Evolutionary conservation across 495 filamentous ascomycete species (phyloP), one percentile per base, ranked within the genome.

Genomic region (Terfezia claveryi): DNA sequence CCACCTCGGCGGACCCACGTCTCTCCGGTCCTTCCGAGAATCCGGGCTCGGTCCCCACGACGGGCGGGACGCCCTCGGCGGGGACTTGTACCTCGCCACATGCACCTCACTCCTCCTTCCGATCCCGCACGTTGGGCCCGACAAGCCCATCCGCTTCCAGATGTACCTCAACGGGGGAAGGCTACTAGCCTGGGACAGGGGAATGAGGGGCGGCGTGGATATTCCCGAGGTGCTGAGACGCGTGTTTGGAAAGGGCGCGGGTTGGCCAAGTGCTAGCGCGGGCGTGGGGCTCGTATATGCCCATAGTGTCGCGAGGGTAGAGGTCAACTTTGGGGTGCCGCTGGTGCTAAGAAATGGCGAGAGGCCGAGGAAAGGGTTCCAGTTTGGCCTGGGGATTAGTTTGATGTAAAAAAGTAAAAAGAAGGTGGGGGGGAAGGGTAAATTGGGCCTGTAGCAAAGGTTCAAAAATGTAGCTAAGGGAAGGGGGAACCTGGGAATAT

Each of bases 221-320:
- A 73, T 77, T 52, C 75, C 71, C 23, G 41, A 20, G 17, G 17
- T 14, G 41, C 3, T 46, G 4, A 71, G 69, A 55, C 69, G 73
- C 53, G 59, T 71, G 27, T 46, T 46, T 14, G 68, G 68, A 1
- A 20, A 20, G 1, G 17, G 1, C 17, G 41, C 12, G 41, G 50
- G 50, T 3, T 16, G n/a, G 50, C 91, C 91, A 11, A 95, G 86
- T 63, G 69, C 86, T 23, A 81, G 91, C 3, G 91, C 84, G 2
- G 91, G 91, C 23, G 67, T 95, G 32, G 91, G 91, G 3, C 65
- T 98, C 12, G 86, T 98, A 14, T 98, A 98, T 67, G 92, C 87
- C 23, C 87, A 93, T 66, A 85, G 85, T 0, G 77, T 85, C 8
- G 91, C 89, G 38, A 74, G 91, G 56, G 94, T 98, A 61, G 91